Evolutionary conservation across 2,329 filamentous ascomycete species (phyloP).

Genomic region (Pyrenochaeta sp.): DNA sequence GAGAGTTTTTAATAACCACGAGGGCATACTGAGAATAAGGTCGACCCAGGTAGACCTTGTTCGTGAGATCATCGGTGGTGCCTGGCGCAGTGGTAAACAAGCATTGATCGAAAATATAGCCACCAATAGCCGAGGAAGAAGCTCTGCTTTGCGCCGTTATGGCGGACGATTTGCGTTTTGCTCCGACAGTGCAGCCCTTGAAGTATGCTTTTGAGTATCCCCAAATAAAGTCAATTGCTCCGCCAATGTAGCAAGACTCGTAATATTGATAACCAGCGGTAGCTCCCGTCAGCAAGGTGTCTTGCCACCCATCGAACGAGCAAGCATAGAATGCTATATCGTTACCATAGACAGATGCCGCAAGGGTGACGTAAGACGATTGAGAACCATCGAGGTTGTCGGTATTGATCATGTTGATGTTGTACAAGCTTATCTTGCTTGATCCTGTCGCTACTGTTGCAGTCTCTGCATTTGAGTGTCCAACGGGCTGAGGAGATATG

Average conservation of each 20-base stretch:
- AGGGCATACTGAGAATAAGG: constrained; percentile 60
- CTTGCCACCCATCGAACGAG: constrained; percentile 63
- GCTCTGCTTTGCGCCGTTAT: constrained; percentile 36
- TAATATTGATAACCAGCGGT: constrained; percentile 63
- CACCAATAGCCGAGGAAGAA: constrained; percentile 42
- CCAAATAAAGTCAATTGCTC: constrained; percentile 67
- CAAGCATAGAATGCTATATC: constrained; percentile 66
- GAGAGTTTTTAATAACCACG: constrained; percentile 59
- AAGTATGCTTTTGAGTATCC: constrained; percentile 61
- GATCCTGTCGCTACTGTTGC: constrained; percentile 56
- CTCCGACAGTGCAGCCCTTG: constrained; percentile 58
- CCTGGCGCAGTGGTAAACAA: constrained; percentile 52
- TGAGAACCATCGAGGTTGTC: constrained; percentile 52
- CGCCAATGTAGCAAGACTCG: constrained; percentile 63
- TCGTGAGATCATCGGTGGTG: constrained; percentile 42
- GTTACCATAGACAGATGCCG: constrained; percentile 59
- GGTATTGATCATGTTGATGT: constrained; percentile 60
- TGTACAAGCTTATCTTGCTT: constrained; percentile 65
- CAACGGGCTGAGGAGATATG: constrained; percentile 48
- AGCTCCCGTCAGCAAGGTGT: constrained; percentile 52
- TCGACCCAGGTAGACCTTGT: constrained; percentile 58
- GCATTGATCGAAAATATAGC: constrained; percentile 63
- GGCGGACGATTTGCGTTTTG: constrained; percentile 45
- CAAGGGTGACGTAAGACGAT: constrained; percentile 57
- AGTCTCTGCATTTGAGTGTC: constrained; percentile 60